These are phyloP conservation scores for Vinca minor DNA, from an alignment of 257 asterid species.

Conservation along the genomic window DNA sequence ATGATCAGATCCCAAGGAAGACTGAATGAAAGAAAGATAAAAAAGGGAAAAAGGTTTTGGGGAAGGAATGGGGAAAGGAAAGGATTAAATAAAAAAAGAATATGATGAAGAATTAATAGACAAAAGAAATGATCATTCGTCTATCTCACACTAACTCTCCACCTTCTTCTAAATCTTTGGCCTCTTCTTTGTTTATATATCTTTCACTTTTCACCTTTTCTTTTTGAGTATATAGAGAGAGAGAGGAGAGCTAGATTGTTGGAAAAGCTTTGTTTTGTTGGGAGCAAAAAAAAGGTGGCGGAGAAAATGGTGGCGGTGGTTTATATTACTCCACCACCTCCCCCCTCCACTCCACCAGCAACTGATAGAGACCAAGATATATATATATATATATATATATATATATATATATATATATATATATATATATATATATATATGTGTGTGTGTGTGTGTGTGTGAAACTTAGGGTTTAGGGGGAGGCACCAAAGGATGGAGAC, in stretches of 20 bases:
- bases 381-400: too few relatives aligned
- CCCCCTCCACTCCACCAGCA: constrained; percentile 37
- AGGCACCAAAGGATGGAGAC: constrained; percentile 4
- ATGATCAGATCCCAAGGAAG: constrained; percentile 46
- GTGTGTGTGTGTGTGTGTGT: not conserved
- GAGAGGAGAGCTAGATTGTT: constrained; percentile 24
- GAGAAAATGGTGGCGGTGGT: constrained; percentile 43
- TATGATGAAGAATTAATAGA: constrained; percentile 4
- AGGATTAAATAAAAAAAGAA: not conserved
- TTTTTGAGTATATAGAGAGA: constrained; percentile 2
- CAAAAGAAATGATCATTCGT: constrained; percentile 1
- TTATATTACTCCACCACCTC: constrained; percentile 27
- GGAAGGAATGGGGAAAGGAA: constrained; percentile 13
- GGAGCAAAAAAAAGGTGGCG: constrained; percentile 22
- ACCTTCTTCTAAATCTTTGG: not conserved
- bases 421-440: too few relatives aligned
- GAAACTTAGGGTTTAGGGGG: not conserved
- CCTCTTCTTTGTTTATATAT: not conserved
- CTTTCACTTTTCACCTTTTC: constrained; percentile 28
- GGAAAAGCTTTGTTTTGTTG: constrained; percentile 34
- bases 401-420: too few relatives aligned
- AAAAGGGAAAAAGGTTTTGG: not conserved
- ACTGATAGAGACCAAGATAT: constrained; percentile 37
- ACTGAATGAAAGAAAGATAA: not conserved
- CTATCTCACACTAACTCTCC: constrained; percentile 2